Conservation (phyloP, 2,329 filamentous ascomycete genomes). For the Colletotrichum gigasporum region DNA sequence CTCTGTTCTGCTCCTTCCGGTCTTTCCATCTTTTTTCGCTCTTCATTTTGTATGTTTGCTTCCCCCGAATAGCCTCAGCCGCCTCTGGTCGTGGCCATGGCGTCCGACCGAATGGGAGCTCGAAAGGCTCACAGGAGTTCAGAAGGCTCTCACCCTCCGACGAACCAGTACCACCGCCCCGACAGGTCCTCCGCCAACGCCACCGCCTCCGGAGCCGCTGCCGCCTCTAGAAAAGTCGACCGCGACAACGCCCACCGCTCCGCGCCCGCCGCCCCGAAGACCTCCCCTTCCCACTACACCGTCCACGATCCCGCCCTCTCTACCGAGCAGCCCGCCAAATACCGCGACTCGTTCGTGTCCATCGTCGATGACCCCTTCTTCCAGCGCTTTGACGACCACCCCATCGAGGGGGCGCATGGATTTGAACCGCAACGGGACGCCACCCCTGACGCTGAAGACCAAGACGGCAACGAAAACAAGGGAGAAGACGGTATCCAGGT, state of each 20-base stretch:
- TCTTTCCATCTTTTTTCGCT: neutral
- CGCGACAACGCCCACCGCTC: constrained; percentile 33
- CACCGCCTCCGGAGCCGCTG: constrained; percentile 9
- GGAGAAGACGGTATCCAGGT: constrained; percentile 37
- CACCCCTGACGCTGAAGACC: constrained; percentile 33
- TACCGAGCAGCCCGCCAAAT: constrained; percentile 39
- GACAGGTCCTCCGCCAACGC: constrained; percentile 4
- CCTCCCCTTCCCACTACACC: constrained; percentile 30
- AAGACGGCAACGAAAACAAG: constrained; percentile 32
- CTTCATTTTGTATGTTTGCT: constrained; percentile 9
- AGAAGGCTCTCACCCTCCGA: constrained; percentile 31
- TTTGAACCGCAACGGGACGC: constrained; percentile 34
- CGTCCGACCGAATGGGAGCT: constrained; percentile 30
- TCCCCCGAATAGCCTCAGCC: constrained; percentile 11
- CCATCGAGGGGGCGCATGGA: constrained; percentile 40
- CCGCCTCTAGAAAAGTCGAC: constrained; percentile 24
- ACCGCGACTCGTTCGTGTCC: constrained; percentile 60
- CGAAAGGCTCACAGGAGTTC: constrained; percentile 34
- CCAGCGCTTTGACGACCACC: constrained; percentile 53
- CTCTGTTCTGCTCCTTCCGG: neutral
- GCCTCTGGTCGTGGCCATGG: constrained; percentile 31
- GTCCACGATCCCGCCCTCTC: constrained; percentile 33
- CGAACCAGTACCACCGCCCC: constrained; percentile 21
- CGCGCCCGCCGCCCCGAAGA: constrained; percentile 30
- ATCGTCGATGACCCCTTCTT: constrained; percentile 67